Conservation (phyloP, 192 early-diverging fungal species). For the Funneliformis mosseae region DNA sequence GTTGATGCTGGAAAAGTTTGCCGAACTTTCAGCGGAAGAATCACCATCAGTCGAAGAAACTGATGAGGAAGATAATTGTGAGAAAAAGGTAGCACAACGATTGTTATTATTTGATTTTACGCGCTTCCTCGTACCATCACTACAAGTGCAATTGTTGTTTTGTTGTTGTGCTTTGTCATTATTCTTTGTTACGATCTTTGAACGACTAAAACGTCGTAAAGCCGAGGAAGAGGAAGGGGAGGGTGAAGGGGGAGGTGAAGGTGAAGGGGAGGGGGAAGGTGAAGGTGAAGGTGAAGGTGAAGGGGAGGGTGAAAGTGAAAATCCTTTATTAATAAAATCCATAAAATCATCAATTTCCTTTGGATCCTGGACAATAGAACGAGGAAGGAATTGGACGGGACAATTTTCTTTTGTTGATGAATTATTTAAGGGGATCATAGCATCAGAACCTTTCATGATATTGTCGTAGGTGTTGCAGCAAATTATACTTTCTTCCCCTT, state of each 20-base stretch:
- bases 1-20: background rate
- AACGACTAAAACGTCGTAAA: no score
- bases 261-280: no score
- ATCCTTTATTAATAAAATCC: no score
- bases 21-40: background rate
- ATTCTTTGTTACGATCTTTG: no score
- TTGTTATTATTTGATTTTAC: background rate
- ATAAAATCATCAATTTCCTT: no score
- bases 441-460: background rate
- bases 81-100: background rate
- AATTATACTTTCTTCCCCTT: background rate
- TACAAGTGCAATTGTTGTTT: background rate
- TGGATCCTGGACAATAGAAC: background rate
- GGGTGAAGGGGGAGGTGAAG: no score
- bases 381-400: background rate
- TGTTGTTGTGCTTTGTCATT: no score
- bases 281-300: no score
- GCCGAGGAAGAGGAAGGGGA: no score
- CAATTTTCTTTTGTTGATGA: background rate
- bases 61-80: background rate
- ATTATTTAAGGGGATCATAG: background rate
- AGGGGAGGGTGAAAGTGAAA: no score
- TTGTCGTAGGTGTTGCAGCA: background rate
- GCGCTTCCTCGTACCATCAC: background rate
- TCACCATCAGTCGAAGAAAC: background rate